Evolutionary conservation across 202 grass and related monocot species (phyloP), one percentile per base, ranked within the genome.

Genomic region (Setaria viridis): DNA sequence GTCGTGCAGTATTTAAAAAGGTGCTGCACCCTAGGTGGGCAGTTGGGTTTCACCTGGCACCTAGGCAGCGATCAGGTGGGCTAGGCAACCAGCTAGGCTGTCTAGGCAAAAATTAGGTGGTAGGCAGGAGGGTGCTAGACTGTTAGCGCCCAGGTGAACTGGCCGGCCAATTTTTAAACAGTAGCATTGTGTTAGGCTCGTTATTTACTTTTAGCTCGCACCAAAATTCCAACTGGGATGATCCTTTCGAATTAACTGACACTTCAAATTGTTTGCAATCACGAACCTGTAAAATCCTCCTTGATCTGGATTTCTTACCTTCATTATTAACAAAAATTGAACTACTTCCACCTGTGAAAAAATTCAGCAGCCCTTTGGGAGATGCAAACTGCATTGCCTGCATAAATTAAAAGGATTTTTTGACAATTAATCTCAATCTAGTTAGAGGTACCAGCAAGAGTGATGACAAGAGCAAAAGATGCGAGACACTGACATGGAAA

Each of bases 361-460:
- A 92, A 77, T 99, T 99, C 81, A 95, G 63, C 56, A 99, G 70
- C 62, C 96, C 96, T 94, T 92, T 99, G 57, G 94, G 91, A 88
- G 93, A 99, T 81, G 92, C 90, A 77, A 90, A 99, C 88, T 92
- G 89, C 93, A 99, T 94, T 65, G 93, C 91, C 93, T 99, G 76
- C 76, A 87, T 64, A 91, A 82, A 91, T 58, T 60, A 77, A 86
- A 68, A 41, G 2, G 34, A 84, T 75, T 34, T 34, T 42, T 81
- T 34, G 1, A 13, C 10, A 85, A 65, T 34, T 62, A 73, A 62
- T 79, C 4, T 72, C 50, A 66, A 37, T 55, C 54, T 15, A 73
- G 55, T 45, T 17, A 72, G 35, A 82, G 13, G 10, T 67, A 7
- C 15, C 67, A 25, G 33, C 42, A 55, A 83, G 15, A 50, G 29